phyloP scores from a whole-genome alignment of 805 yeast species.

The Candida odintsovae region DNA sequence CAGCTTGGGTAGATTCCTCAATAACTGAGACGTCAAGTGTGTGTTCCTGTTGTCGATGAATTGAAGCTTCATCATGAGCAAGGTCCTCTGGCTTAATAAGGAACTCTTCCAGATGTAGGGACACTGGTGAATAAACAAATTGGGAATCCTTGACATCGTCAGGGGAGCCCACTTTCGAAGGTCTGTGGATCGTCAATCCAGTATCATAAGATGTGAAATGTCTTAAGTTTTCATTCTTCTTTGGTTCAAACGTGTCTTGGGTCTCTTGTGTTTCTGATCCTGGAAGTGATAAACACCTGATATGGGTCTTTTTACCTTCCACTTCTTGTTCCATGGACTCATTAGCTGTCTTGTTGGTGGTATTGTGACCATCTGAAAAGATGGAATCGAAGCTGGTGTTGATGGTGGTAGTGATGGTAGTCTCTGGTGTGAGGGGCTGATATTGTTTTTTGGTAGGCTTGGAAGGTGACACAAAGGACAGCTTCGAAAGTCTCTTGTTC shows the following conservation, averaged over 20 bases:
- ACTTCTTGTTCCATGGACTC: neutral
- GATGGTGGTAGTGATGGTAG: constrained; percentile 3
- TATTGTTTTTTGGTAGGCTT: neutral
- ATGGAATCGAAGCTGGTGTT: neutral
- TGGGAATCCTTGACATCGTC: constrained; percentile 13
- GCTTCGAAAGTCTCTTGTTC: constrained; percentile 3
- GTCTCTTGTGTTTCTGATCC: neutral
- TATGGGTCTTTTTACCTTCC: neutral
- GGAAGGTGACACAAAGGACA: neutral
- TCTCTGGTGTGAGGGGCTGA: constrained; percentile 13
- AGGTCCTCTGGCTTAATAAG: neutral
- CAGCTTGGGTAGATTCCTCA: neutral
- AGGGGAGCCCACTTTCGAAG: constrained; percentile 2
- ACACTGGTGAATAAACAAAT: constrained; percentile 9
- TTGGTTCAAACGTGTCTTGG: neutral
- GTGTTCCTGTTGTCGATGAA: neutral
- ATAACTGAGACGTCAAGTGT: neutral
- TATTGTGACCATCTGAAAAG: neutral
- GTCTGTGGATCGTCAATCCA: constrained; percentile 13
- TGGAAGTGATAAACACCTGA: constrained; percentile 8
- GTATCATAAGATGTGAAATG: constrained; percentile 24
- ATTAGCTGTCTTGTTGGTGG: neutral
- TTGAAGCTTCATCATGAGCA: neutral
- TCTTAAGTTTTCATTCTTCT: constrained; percentile 12
- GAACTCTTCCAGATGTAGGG: neutral